Conservation (phyloP, 306 rosid genomes). For the Fragaria ananassa region DNA sequence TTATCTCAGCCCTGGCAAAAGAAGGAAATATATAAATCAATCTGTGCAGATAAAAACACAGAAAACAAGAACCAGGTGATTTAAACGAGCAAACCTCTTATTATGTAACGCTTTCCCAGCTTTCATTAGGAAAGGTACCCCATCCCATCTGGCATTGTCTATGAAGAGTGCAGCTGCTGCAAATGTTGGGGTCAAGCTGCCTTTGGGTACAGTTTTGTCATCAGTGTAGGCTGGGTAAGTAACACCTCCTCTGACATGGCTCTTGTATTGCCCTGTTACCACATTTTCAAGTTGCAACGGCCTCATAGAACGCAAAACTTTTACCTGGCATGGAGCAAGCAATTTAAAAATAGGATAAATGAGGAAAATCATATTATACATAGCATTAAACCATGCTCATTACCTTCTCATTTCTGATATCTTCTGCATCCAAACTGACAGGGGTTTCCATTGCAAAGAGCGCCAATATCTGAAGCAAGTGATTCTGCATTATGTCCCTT, state of each 20-base stretch:
- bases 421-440: constrained; percentile 90
- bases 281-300: constrained; percentile 60
- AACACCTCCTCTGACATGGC: constrained; percentile 71
- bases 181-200: constrained; percentile 86
- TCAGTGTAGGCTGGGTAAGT: constrained; percentile 71
- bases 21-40: not conserved
- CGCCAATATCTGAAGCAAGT: constrained; percentile 88
- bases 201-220: constrained; percentile 79
- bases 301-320: constrained; percentile 89
- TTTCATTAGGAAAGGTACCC: constrained; percentile 90
- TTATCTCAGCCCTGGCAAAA: constrained; percentile 73
- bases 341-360: not conserved
- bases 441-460: constrained; percentile 99
- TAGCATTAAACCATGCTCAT: not conserved
- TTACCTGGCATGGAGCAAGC: constrained; percentile 53
- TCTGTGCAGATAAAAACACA: not conserved
- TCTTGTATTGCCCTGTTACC: constrained; percentile 63
- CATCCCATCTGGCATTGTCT: constrained; percentile 93
- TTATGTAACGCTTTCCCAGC: constrained; percentile 89
- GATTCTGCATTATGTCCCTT: constrained; percentile 95
- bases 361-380: constrained; percentile 26
- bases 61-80: not conserved
- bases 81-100: constrained; percentile 46
- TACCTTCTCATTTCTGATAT: constrained; percentile 89
- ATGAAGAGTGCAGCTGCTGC: constrained; percentile 94